Conservation (phyloP, 371 early-diverging fungal species). For the Apophysomyces ossiformis region DNA sequence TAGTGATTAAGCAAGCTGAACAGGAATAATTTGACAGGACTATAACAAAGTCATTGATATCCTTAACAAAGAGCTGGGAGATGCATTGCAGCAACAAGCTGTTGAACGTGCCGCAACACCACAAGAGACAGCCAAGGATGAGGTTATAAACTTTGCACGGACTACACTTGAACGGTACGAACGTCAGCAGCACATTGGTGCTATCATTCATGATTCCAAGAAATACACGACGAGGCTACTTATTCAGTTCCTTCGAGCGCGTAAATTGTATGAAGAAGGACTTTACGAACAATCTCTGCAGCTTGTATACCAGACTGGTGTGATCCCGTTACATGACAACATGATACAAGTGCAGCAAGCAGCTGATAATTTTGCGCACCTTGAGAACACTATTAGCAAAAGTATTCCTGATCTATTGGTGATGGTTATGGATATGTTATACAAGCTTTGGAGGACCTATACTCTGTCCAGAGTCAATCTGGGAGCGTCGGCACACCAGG, state of each 20-base stretch:
- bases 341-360: constrained; percentile 58
- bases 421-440: constrained; percentile 71
- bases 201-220: constrained; percentile 20
- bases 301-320: constrained; percentile 33
- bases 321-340: constrained; percentile 70
- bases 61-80: constrained; percentile 79
- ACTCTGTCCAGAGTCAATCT: constrained; percentile 13
- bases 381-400: constrained; percentile 75
- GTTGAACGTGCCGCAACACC: neutral
- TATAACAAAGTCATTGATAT: constrained; percentile 78
- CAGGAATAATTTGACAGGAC: constrained; percentile 34
- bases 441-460: constrained; percentile 37
- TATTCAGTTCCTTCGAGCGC: constrained; percentile 18
- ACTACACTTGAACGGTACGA: constrained; percentile 22
- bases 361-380: constrained; percentile 63
- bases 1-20: neutral
- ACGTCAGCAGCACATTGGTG: constrained; percentile 24
- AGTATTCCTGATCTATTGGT: constrained; percentile 80
- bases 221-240: constrained; percentile 20
- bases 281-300: constrained; percentile 24
- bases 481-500: constrained; percentile 23
- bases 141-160: constrained; percentile 17
- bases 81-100: constrained; percentile 46
- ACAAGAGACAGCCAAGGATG: constrained; percentile 16
- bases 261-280: constrained; percentile 22